Base-by-base conservation (phyloP, 495 filamentous ascomycete species). In the Tuber borchii region DNA sequence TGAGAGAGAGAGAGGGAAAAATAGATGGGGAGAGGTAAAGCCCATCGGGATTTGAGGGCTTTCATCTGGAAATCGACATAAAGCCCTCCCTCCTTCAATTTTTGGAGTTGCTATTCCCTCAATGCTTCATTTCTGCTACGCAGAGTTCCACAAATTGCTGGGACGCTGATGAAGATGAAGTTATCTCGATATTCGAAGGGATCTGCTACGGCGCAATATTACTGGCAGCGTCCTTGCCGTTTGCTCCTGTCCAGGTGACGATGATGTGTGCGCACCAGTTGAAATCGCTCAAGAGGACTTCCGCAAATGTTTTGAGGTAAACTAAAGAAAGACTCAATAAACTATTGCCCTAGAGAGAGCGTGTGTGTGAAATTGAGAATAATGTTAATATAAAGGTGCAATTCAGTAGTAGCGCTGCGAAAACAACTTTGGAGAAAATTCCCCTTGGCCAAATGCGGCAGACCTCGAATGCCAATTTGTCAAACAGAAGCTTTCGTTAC, bases 301-400 rank as follows among this genome's bases (percentile, higher is more conserved):
- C 16, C 19, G 14, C 56, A 17, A 34, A 65, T 34, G 56, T 34
- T 31, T 34, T 12, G 26, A 65, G 56, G 56, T 65, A 65, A 65
- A 65, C 26, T 31, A 65, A 65, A 65, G 34, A 65, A 65, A 65
- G 56, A 65, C 56, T 65, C 56, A 65, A 65, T 65, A 65, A 17
- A 9, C 56, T 2, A 34, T 65, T 34, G 56, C 5, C 26, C n/a
- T 16, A n/a, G 56, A 17, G n/a, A 17, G 56, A 17, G 26, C 16
- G 56, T 17, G 56, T 31, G n/a, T 65, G 56, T 16, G 56, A 65
- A 31, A 65, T 65, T n/a, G n/a, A 31, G 56, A 31, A 31, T 26
- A 65, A 65, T 65, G 56, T 65, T 65, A 31, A 65, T 65, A 31
- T n/a, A 26, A 31, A 65, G 22, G 26, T 65, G 7, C 56, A 65